Evolutionary conservation across 2,329 filamentous ascomycete genomes (phyloP).

Genomic region (Ophiostoma tasmaniense): DNA sequence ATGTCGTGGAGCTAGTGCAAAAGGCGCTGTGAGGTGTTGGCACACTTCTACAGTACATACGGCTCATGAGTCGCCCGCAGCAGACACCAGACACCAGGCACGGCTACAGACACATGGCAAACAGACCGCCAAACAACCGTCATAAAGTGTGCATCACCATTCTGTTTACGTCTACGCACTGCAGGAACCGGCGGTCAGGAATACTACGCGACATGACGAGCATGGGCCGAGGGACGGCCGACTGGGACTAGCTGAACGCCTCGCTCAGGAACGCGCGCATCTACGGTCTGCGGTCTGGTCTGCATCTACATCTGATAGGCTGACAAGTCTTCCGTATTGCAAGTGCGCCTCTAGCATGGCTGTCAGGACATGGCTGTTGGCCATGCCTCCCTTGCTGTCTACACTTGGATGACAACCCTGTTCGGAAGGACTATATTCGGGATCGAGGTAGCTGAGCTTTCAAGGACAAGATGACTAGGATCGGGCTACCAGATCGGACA

Average conservation of each 20-base stretch:
- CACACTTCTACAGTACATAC: not conserved
- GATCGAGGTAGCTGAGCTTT: not conserved
- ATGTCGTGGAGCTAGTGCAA: constrained; percentile 54
- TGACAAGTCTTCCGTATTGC: no score
- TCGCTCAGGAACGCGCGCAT: not conserved
- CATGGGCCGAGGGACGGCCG: not conserved
- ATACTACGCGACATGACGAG: not conserved
- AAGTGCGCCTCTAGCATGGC: no score
- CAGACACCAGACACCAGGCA: not conserved
- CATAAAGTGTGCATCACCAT: not conserved
- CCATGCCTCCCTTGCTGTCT: not conserved
- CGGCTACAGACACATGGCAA: not conserved
- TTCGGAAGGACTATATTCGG: not conserved
- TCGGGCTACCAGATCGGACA: not conserved
- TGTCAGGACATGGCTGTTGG: no score
- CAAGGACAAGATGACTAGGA: no score
- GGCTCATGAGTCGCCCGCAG: not conserved
- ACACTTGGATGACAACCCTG: not conserved
- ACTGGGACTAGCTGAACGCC: not conserved
- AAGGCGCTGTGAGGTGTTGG: constrained; percentile 36
- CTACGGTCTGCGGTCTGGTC: no score
- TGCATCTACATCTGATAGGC: not conserved
- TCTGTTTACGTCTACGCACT: not conserved
- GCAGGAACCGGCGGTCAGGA: not conserved
- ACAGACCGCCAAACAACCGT: not conserved